Percentiles rank a stretch among this genome's conserved stretches.
Conservation (phyloP, 2,329 filamentous ascomycete genomes). For the Paracamarosporium sp. region DNA sequence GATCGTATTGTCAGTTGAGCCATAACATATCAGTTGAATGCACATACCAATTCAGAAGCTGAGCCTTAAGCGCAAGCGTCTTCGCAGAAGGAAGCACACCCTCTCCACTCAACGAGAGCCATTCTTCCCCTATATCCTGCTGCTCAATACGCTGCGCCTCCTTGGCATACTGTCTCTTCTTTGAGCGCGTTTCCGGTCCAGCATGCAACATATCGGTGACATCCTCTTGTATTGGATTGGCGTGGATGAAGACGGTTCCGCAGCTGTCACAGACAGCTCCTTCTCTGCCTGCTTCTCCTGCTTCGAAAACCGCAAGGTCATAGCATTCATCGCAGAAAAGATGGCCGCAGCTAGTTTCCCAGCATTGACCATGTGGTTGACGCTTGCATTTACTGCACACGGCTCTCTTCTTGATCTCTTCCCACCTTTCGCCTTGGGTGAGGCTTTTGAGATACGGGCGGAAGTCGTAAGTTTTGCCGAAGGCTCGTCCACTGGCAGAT, state of each 20-base stretch:
- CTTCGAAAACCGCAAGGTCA: conserved; percentile 31
- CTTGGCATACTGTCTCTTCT: conserved; percentile 19
- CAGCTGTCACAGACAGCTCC: conserved; percentile 42
- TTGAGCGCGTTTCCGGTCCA: conserved; percentile 26
- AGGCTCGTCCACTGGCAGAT: conserved; percentile 31
- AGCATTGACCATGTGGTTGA: conserved; percentile 48
- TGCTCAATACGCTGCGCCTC: conserved; percentile 14
- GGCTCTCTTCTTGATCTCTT: conserved; percentile 50
- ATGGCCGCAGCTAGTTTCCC: conserved; percentile 61
- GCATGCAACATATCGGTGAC: conserved; percentile 9
- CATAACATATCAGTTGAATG: neutral
- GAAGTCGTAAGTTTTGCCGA: conserved; percentile 51
- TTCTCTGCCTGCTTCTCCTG: conserved; percentile 23
- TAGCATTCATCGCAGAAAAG: conserved; percentile 63
- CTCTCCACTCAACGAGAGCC: conserved; percentile 46
- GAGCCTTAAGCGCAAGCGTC: conserved; percentile 54
- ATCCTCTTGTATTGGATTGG: conserved; percentile 29
- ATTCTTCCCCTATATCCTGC: conserved; percentile 45
- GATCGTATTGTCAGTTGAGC: neutral
- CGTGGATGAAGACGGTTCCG: conserved; percentile 28
- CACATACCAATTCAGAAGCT: conserved; percentile 50
- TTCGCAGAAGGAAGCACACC: conserved; percentile 53
- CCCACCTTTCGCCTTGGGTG: conserved; percentile 40
- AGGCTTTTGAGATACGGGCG: conserved; percentile 48
- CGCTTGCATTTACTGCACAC: conserved; percentile 53